These are phyloP conservation scores for Paraphoma chrysanthemicola DNA, from an alignment of 2,329 filamentous ascomycete genomes.

Conservation along the genomic window DNA sequence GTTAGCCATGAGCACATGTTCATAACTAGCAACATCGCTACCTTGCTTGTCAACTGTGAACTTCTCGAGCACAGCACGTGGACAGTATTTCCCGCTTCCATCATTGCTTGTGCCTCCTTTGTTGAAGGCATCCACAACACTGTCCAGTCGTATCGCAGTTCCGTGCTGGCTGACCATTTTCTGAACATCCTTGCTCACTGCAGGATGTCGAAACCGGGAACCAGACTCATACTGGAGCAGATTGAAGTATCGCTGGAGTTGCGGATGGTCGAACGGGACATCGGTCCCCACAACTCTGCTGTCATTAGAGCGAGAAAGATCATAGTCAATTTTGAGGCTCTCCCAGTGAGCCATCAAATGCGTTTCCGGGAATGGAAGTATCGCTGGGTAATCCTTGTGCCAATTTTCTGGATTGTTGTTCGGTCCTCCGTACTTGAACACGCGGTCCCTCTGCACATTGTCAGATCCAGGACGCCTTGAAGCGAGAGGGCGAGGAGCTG, in stretches of 20 bases:
- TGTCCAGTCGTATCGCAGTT: conserved; percentile 2
- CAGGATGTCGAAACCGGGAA: conserved; percentile 36
- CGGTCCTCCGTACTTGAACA: conserved; percentile 34
- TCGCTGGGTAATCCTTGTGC: conserved; percentile 24
- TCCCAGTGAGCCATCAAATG: conserved; percentile 38
- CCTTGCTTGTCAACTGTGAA: conserved; percentile 10
- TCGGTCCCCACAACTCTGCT: conserved; percentile 17
- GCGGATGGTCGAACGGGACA: conserved; percentile 22
- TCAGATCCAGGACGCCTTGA: neutral
- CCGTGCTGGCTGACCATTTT: conserved; percentile 5
- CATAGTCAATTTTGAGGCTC: conserved; percentile 34
- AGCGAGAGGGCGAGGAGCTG: neutral
- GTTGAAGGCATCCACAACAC: conserved; percentile 19
- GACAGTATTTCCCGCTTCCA: conserved; percentile 18
- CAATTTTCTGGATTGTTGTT: conserved; percentile 29
- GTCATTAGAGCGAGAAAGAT: conserved; percentile 26
- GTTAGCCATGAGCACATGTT: neutral
- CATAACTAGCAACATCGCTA: neutral
- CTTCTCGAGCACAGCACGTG: conserved; percentile 26
- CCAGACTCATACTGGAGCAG: conserved; percentile 33
- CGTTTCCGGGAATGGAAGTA: conserved; percentile 38
- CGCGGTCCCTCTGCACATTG: conserved; percentile 8
- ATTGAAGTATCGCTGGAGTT: conserved; percentile 12
- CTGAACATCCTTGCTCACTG: neutral
- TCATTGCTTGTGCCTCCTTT: neutral